Evolutionary conservation across 345 rosid genomes (phyloP), one percentile per base, ranked within the genome.

Genomic region (Noccaea bulbosa): DNA sequence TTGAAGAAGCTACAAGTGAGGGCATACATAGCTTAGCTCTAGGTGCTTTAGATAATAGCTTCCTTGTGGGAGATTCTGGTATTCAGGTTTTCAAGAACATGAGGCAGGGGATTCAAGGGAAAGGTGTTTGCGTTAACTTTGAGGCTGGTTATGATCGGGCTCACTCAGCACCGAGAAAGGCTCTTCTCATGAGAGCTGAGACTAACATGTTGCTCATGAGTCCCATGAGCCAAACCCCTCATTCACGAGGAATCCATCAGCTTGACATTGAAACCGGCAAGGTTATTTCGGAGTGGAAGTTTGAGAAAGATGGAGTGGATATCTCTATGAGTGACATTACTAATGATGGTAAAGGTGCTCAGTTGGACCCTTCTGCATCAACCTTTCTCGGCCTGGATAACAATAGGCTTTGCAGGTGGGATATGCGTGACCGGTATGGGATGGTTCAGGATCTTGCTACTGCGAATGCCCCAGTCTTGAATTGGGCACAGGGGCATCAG

Each of bases 361-460:
- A 94, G 72, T 70, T 94, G 90, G 98, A 94, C 73, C 98, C 99
- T 12, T 81, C 98, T 35, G 97, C 98, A 11, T 88, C 99, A 0
- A 91, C 99, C 6, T 92, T 94, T 78, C 83, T 92, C 70, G 99
- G 99, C 61, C 63, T 94, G 75, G 99, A 94, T 79, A 88, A 90
- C 74, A 94, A 89, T 72, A 83, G 95, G 82, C 98, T 94, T 70
- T 91, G 99, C 59, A 83, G 99, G 79, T 94, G 99, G 99, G 99
- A 94, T 76, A 94, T 94, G 98, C 96, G 99, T 65, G 99, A 91
- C 43, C 78, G 86, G 9, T 84, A 88, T 54, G 97, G 97, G 12
- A 82, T 91, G 75, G 98, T 94, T 80, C 99, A 94, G 83, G 72
- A 91, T 79, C 90, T 94, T 70, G 96, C 88, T 45, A 71, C 75